A percentile compares a stretch with the other conserved stretches of the same genome.
phyloP scores from a whole-genome alignment of 805 yeast genomes.

The Kazachstania taianensis region DNA sequence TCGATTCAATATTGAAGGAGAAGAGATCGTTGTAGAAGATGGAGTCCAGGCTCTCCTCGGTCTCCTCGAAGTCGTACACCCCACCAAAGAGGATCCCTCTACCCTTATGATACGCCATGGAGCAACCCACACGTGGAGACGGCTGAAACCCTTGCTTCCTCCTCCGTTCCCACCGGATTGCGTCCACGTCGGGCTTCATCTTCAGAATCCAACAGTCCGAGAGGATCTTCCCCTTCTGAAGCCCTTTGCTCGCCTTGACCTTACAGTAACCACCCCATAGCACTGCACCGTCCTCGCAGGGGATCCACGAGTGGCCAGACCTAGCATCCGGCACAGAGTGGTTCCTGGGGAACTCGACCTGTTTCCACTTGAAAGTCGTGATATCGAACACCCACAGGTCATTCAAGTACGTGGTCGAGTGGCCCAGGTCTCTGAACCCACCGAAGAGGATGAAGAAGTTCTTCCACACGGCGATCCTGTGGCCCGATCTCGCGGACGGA shows the following conservation, averaged over 20 bases:
- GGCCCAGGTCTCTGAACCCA: slow-evolving; percentile 85
- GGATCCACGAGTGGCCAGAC: slow-evolving; percentile 83
- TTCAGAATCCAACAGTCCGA: slow-evolving; percentile 79
- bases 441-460: slow-evolving; percentile 79
- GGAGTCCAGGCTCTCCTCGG: slow-evolving; percentile 84
- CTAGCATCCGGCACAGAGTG: slow-evolving; percentile 82
- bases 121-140: slow-evolving; percentile 88
- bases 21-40: slow-evolving; percentile 70
- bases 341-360: slow-evolving; percentile 75
- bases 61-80: slow-evolving; percentile 88
- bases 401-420: slow-evolving; percentile 68
- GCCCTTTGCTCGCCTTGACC: slow-evolving; percentile 58
- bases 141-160: slow-evolving; percentile 86
- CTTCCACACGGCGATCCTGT: slow-evolving; percentile 84
- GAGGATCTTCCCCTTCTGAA: slow-evolving; percentile 83
- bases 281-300: slow-evolving; percentile 71
- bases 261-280: slow-evolving; percentile 92
- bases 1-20: slow-evolving; percentile 75
- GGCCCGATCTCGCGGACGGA: slow-evolving; percentile 88
- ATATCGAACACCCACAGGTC: slow-evolving; percentile 93
- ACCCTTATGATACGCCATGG: slow-evolving; percentile 71
- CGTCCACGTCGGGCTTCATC: slow-evolving; percentile 70
- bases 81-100: slow-evolving; percentile 94
- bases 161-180: slow-evolving; percentile 79
- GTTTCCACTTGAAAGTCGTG: slow-evolving; percentile 82